Evolutionary conservation across 2,329 filamentous ascomycete species (phyloP).

Genomic region (Fusarium nisikadoi): DNA sequence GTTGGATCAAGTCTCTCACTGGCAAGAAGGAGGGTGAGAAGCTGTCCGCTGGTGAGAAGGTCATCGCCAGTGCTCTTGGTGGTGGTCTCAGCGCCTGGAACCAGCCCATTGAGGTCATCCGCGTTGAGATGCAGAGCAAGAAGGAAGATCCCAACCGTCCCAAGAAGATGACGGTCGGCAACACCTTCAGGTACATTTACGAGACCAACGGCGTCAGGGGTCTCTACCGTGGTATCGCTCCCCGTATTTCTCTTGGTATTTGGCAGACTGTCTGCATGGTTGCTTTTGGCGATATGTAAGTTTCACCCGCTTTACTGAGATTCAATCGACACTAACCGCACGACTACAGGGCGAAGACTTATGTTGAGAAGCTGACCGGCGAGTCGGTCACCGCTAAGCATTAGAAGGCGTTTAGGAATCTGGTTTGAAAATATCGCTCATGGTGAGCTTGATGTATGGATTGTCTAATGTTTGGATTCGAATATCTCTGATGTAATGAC

Average conservation of each 20-base stretch:
- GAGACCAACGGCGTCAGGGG: conserved; percentile 86
- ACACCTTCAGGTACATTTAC: conserved; percentile 90
- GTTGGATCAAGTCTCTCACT: conserved; percentile 81
- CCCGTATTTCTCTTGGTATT: conserved; percentile 92
- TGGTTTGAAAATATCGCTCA: conserved; percentile 31
- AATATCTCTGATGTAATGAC: conserved; percentile 28
- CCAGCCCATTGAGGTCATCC: conserved; percentile 99
- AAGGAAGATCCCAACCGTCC: conserved; percentile 96
- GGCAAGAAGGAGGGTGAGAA: conserved; percentile 84
- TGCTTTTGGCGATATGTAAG: conserved; percentile 96
- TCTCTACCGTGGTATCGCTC: conserved; percentile 94
- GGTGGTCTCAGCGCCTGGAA: conserved; percentile 98
- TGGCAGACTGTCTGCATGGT: conserved; percentile 99
- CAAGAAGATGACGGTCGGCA: conserved; percentile 98
- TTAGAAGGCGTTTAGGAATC: conserved; percentile 58
- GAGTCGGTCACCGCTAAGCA: conserved; percentile 74
- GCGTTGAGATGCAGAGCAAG: conserved; percentile 99
- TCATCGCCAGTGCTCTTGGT: conserved; percentile 85
- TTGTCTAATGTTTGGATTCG: conserved; percentile 35
- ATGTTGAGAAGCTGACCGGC: conserved; percentile 74
- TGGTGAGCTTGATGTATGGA: conserved; percentile 29
- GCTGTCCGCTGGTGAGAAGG: conserved; percentile 85
- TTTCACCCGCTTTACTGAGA: conserved; percentile 44
- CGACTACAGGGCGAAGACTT: conserved; percentile 69
- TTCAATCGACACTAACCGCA: conserved; percentile 12